Base-by-base conservation (phyloP, 306 rosid genomes). In the Erythrophleum fordii region DNA sequence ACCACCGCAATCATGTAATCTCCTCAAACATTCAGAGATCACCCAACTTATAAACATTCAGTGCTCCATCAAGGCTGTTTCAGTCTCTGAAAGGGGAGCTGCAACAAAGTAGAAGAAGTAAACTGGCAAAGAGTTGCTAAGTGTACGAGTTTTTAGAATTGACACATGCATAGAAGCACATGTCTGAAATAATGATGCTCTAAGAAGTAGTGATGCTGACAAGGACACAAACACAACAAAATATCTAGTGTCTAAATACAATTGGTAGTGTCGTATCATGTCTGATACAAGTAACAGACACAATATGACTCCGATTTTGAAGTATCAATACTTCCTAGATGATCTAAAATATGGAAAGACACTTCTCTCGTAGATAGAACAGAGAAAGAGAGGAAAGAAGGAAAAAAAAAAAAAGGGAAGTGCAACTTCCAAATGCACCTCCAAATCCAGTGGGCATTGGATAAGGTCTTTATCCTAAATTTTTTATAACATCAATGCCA, bases 31-130 rank as follows among this genome's bases (percentile, higher is more conserved):
- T 62, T 74, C 68, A 44, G 75, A 82, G 81, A 52, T 68, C 67
- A 76, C 80, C 81, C 75, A 45, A 56, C 65, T 17, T 49, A 46
- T 79, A 53, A 42, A 14, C 44, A 77, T 70, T 91, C 89, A 94
- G 76, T 87, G 96, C 77, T 93, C 98, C 92, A 95, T 95, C 91
- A 93, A 76, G 62, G 99, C 97, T 0, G 92, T 79, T 81, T 95
- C 99, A 45, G 95, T 93, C 84, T 95, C 99, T 1, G 99, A 90
- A 65, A 95, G 86, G 13, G 99, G 98, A 42, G 98, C 99, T 95
- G 98, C 89, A 90, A 88, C 74, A 79, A 83, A 61, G 22, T 22
- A 56, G 60, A 53, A 37, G 42, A 5, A 53, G 60, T 3, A n/a
- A 3, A 53, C n/a, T 9, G 11, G 10, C 5, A 6, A 71, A 48